Evolutionary conservation across 2,329 filamentous ascomycete genomes (phyloP).

Genomic region (Neoscytalidium dimidiatum): DNA sequence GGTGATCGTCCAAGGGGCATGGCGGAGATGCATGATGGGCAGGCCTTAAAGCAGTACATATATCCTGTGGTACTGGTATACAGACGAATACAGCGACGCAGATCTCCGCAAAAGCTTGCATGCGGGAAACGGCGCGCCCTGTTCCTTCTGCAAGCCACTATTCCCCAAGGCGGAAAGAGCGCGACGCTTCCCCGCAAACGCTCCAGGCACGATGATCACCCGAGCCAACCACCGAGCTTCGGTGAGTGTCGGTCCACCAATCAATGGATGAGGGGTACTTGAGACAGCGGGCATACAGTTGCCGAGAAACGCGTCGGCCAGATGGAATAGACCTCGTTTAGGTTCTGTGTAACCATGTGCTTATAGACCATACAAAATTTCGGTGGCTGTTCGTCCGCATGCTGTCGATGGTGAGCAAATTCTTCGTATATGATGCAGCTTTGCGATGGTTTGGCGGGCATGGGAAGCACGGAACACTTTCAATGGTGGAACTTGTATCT

Average conservation of each 20-base stretch:
- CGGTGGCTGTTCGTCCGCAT: background rate
- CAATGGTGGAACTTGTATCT: too few species aligned
- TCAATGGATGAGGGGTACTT: background rate
- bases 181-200: conserved; percentile 8
- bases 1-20: too few species aligned
- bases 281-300: background rate
- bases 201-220: conserved; percentile 9
- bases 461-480: too few species aligned
- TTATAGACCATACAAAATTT: background rate
- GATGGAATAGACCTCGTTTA: background rate
- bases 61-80: background rate
- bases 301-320: background rate
- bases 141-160: background rate
- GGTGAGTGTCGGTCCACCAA: background rate
- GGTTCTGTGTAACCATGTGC: background rate
- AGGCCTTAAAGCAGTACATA: too few species aligned
- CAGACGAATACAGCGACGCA: background rate
- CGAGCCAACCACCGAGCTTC: background rate
- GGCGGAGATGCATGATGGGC: too few species aligned
- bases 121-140: background rate
- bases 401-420: background rate
- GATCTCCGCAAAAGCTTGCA: background rate
- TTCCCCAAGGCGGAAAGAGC: background rate
- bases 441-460: too few species aligned
- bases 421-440: too few species aligned